Evolutionary conservation across 148 eudicot genomes (phyloP).

Genomic region (Chenopodium quinoa): DNA sequence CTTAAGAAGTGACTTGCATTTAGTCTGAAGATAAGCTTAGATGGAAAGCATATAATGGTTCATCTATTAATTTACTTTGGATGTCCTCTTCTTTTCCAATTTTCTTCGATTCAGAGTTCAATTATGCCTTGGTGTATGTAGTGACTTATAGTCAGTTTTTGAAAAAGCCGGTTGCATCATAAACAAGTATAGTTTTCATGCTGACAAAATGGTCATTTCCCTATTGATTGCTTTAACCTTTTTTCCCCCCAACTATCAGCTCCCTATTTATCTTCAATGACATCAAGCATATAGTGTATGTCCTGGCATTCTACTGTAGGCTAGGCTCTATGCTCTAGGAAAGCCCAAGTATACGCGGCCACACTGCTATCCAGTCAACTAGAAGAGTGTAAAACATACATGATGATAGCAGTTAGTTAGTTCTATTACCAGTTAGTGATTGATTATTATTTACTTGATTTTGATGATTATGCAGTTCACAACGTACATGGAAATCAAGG

Average conservation of each 20-base stretch:
- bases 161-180: neutral
- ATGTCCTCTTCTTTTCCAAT: neutral
- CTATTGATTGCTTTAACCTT: neutral
- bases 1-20: neutral
- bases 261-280: neutral
- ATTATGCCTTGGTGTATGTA: neutral
- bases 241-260: neutral
- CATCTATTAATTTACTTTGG: neutral
- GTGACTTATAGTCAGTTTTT: neutral
- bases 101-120: neutral
- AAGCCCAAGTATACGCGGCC: neutral
- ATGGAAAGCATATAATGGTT: neutral
- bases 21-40: neutral
- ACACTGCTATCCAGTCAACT: neutral
- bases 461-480: slow-evolving; percentile 56
- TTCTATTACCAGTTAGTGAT: neutral
- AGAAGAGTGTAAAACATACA: neutral
- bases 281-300: neutral
- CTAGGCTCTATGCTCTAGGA: neutral
- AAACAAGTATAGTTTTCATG: neutral
- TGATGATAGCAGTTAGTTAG: neutral
- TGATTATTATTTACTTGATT: slow-evolving; percentile 1
- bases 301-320: too few species aligned
- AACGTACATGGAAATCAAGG: slow-evolving; percentile 72
- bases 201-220: neutral